Base-by-base conservation (phyloP, 768 basidiomycete genomes). In the Paxillus involutus region DNA sequence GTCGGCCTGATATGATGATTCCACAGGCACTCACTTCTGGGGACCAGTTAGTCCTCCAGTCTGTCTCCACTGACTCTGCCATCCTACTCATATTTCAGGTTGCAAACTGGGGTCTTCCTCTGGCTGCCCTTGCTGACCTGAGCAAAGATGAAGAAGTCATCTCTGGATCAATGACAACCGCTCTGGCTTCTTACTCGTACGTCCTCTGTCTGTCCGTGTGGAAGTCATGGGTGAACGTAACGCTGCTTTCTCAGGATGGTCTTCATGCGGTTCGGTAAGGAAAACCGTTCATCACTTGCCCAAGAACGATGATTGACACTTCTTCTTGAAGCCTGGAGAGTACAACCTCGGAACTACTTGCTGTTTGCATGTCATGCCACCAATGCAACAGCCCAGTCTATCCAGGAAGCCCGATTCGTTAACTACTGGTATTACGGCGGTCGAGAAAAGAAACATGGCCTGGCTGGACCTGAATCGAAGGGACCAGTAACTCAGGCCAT, bases 91-190 rank as follows among this genome's bases (percentile, higher is more conserved):
- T 45, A 39, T 59, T 52, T 47, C 65, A 96, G 95, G 87, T 94
- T 57, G 96, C 96, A 57, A 99, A 99, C 78, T 99, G 96, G 91
- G 96, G 96, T 64, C 82, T 99, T 16, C 96, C 96, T 54, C 74
- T 98, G 37, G 96, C 96, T 64, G 96, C 96, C 41, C 76, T 99
- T 42, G 66, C 94, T 6, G 96, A 99, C 75, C 75, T 98, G 66
- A 78, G 75, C 59, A 97, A 94, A 68, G 94, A 98, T 82, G 94
- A 97, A 71, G 92, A 97, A 63, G 80, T 93, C 68, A 99, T 99
- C 62, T 98, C 95, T 47, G 96, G 95, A 14, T 83, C 94, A 33
- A 99, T 99, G 96, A 95, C 94, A 2, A 84, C 91, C 43, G 91
- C 96, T 21, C 81, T 99, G 40, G 81, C 85, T 9, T 80, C 77